These are phyloP conservation scores for Ramaria sp. DNA, from an alignment of 768 basidiomycete genomes.

Conservation along the genomic window DNA sequence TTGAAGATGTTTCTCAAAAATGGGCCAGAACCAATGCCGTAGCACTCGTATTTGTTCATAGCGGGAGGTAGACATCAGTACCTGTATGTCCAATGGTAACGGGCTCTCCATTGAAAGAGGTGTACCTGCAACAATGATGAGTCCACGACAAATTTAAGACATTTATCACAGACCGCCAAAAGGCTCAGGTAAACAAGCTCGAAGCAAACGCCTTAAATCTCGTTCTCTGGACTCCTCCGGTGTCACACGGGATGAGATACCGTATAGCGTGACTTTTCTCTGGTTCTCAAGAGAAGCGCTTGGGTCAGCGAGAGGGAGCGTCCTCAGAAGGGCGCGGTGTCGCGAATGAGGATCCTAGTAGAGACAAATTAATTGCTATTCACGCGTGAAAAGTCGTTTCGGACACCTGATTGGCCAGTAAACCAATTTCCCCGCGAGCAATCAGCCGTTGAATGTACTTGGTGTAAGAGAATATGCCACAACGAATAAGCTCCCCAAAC, in stretches of 20 bases:
- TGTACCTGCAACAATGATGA: slow-evolving; percentile 22
- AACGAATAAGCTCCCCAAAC: slow-evolving; percentile 60
- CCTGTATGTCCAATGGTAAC: slow-evolving; percentile 13
- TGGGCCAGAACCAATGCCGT: slow-evolving; percentile 65
- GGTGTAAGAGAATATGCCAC: slow-evolving; percentile 63
- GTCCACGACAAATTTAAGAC: not conserved
- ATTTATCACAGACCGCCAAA: slow-evolving; percentile 41
- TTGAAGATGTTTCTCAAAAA: slow-evolving; percentile 40
- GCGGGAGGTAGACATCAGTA: slow-evolving; percentile 43
- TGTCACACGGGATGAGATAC: slow-evolving; percentile 54
- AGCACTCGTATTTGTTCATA: slow-evolving; percentile 68
- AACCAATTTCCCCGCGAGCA: slow-evolving; percentile 59
- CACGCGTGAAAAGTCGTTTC: not conserved
- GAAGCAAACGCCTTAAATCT: slow-evolving; percentile 60
- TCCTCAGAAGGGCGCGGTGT: slow-evolving; percentile 58
- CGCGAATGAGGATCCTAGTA: slow-evolving; percentile 39
- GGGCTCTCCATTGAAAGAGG: slow-evolving; percentile 17
- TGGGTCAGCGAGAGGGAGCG: slow-evolving; percentile 57
- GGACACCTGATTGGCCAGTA: slow-evolving; percentile 42
- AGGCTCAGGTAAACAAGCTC: slow-evolving; percentile 49
- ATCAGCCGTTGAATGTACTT: slow-evolving; percentile 73
- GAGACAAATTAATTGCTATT: not conserved
- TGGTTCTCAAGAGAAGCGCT: slow-evolving; percentile 53
- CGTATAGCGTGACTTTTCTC: slow-evolving; percentile 59
- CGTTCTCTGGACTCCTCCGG: slow-evolving; percentile 63